Evolutionary conservation across 768 basidiomycete species (phyloP).

Genomic region (Candolleomyces eurysporus): DNA sequence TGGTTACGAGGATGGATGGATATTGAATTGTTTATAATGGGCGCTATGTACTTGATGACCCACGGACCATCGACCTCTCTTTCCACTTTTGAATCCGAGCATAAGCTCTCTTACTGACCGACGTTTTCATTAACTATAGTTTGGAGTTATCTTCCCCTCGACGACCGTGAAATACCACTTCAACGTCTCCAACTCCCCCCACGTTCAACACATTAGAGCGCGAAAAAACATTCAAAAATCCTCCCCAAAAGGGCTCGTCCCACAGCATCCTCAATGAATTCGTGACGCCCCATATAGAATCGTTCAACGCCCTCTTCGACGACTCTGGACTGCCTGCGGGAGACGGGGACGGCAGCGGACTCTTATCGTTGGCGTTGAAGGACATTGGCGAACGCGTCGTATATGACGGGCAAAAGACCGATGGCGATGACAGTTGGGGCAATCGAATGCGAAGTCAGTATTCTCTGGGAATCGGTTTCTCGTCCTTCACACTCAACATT

Average conservation of each 20-base stretch:
- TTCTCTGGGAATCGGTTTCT: background rate
- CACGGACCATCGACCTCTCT: no score
- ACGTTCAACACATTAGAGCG: constrained; percentile 83
- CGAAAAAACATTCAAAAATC: constrained; percentile 76
- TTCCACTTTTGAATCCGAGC: background rate
- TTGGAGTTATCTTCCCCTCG: constrained; percentile 75
- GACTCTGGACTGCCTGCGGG: constrained; percentile 78
- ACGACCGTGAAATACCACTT: constrained; percentile 85
- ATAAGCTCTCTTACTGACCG: background rate
- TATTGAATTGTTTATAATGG: no score
- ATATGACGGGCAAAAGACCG: constrained; percentile 71
- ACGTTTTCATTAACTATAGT: constrained; percentile 38
- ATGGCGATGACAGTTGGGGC: constrained; percentile 66
- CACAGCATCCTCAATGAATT: constrained; percentile 89
- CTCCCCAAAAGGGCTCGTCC: constrained; percentile 63
- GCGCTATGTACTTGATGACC: no score
- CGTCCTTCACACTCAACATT: constrained; percentile 12
- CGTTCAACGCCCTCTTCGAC: constrained; percentile 95
- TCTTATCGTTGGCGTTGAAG: constrained; percentile 73
- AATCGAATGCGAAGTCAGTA: constrained; percentile 82
- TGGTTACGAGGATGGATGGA: no score
- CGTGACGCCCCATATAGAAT: constrained; percentile 90
- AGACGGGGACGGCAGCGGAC: constrained; percentile 74
- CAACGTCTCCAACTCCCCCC: constrained; percentile 85
- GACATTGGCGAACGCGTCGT: constrained; percentile 92